Conservation (phyloP, 2,329 filamentous ascomycete genomes). For the Trichophyton mentagrophytes region DNA sequence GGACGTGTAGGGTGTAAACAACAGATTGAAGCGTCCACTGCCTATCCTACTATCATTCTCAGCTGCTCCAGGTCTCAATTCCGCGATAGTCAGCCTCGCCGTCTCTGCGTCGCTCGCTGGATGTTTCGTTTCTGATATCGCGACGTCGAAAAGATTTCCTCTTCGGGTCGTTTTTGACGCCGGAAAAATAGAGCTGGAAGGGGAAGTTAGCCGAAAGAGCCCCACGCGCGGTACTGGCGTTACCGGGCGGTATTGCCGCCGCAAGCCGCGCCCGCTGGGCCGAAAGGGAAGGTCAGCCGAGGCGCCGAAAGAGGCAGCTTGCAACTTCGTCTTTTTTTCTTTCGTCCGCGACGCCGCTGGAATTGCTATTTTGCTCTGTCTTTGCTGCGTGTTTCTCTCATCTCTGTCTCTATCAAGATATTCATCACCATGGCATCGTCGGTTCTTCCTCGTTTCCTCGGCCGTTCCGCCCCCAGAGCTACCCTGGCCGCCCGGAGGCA, state of each 20-base stretch:
- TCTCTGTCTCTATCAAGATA: background rate
- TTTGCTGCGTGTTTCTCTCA: background rate
- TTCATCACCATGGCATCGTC: slow-evolving; percentile 22
- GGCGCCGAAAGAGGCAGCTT: background rate
- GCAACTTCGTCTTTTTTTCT: background rate
- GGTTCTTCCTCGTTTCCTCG: slow-evolving; percentile 23
- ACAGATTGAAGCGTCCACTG: background rate
- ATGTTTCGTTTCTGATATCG: background rate
- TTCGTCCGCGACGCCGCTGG: background rate
- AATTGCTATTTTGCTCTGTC: background rate
- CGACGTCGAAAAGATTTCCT: background rate
- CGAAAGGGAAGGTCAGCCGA: background rate
- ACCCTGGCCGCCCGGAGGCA: slow-evolving; percentile 18
- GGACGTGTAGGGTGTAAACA: background rate
- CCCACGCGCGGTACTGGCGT: background rate
- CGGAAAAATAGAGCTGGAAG: background rate
- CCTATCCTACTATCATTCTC: background rate
- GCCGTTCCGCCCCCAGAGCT: slow-evolving; percentile 21
- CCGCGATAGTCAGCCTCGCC: background rate
- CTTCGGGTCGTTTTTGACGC: background rate
- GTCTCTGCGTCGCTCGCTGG: background rate
- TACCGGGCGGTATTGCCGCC: slow-evolving; percentile 2
- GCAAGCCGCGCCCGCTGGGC: background rate
- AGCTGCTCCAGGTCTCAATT: background rate
- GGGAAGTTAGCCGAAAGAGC: background rate